Evolutionary conservation across 176 grass and related monocot species (phyloP).

Genomic region (Miscanthus lutarioriparius): DNA sequence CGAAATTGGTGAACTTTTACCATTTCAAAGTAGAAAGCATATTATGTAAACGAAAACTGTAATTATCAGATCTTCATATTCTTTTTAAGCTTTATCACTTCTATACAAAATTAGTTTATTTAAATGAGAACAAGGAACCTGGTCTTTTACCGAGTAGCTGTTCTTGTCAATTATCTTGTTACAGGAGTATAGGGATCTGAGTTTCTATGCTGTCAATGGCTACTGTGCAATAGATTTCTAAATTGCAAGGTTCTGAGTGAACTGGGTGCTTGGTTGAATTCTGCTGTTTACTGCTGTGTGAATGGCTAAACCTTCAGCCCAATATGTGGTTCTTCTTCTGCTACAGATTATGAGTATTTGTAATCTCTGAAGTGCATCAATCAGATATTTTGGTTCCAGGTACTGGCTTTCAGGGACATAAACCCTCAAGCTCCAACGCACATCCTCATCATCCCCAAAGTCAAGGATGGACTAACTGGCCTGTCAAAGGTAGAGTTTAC

Average conservation of each 20-base stretch:
- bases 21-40: not conserved
- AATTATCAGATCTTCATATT: not conserved
- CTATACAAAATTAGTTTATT: not conserved
- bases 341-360: not conserved
- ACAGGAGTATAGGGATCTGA: not conserved
- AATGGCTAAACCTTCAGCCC: not conserved
- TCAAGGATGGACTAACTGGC: conserved; percentile 86
- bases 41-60: not conserved
- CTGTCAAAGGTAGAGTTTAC: conserved; percentile 65
- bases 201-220: not conserved
- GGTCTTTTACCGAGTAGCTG: not conserved
- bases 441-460: conserved; percentile 83
- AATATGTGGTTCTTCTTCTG: not conserved
- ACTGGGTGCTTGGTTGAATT: not conserved
- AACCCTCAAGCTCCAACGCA: conserved; percentile 80
- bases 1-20: not conserved
- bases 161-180: not conserved
- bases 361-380: not conserved
- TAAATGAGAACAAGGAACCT: not conserved
- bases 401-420: conserved; percentile 91
- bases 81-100: not conserved
- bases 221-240: not conserved
- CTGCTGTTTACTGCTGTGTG: not conserved
- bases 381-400: conserved; percentile 46
- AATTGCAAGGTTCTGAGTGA: not conserved